Base-by-base conservation (phyloP, 306 rosid genomes). In the Trifolium dubium region DNA sequence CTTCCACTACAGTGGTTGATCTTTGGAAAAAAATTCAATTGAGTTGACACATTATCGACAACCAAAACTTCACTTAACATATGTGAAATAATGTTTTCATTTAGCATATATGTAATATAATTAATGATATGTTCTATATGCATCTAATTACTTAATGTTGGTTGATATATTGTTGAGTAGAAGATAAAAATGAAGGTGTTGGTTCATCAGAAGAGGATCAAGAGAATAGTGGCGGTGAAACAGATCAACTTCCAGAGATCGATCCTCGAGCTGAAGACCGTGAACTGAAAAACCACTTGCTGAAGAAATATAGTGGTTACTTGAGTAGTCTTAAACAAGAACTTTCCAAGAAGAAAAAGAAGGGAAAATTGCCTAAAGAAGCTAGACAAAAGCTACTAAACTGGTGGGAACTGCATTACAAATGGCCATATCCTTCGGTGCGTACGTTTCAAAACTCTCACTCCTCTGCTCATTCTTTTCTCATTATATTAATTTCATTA, bases 371-470 rank as follows among this genome's bases (percentile, higher is more conserved):
- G 5, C 99, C 99, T 23, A 95, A 95, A 90, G 99, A 95, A 46
- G 99, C 99, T 14, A 89, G 99, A 78, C 98, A 92, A 41, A 92
- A 95, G 81, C 93, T 95, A 8, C 99, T 95, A 32, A 89, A 79
- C 50, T 95, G 98, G 99, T 95, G 99, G 99, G 99, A 95, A 67
- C 81, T 92, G 8, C 99, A 95, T 80, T 95, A 92, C 86, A 95
- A 92, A 79, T 95, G 99, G 99, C 99, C 99, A 3, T 95, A 95
- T 73, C 99, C 99, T 76, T 95, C 98, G 65, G 99, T 94, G 86
- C 35, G 79, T 94, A 87, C 35, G 79, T 76, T 29, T 11, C 6
- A 28, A 14, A 14, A 6, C 0, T 30, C 0, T 4, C 35, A 2
- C 53, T 53, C 23, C 39, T 17, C 49, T 43, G n/a, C n/a, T 6